Evolutionary conservation across 768 basidiomycete genomes (phyloP).

Genomic region (Tricholoma hemisulphureum): DNA sequence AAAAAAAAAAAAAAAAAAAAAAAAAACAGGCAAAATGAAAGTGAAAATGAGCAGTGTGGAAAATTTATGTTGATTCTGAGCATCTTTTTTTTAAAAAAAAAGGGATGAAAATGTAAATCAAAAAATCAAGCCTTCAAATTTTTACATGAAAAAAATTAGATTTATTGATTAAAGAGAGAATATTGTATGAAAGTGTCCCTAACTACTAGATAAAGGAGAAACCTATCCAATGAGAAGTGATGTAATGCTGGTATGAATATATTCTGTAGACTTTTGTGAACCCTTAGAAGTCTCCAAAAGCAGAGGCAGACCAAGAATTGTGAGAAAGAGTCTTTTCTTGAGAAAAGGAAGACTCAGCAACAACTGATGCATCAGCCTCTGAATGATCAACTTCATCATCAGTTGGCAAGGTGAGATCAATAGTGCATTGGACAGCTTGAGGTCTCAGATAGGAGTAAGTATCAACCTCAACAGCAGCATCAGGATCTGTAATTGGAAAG

Average conservation of each 20-base stretch:
- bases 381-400: neutral
- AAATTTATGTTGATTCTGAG: too few species aligned
- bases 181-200: too few species aligned
- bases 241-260: neutral
- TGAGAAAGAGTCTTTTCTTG: neutral
- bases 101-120: too few species aligned
- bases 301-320: neutral
- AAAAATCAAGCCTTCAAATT: too few species aligned
- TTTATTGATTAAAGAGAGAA: neutral
- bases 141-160: neutral
- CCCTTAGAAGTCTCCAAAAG: neutral
- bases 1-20: too few species aligned
- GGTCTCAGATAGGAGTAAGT: neutral
- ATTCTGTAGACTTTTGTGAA: too few species aligned
- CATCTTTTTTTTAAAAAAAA: too few species aligned
- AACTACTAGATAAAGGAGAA: too few species aligned
- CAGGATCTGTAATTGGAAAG: neutral
- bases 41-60: too few species aligned
- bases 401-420: neutral
- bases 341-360: neutral
- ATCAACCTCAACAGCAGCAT: neutral
- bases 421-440: neutral
- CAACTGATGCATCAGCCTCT: neutral
- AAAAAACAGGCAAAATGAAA: too few species aligned
- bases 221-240: too few species aligned